phyloP scores from a whole-genome alignment of 805 yeast genomes.

The Wickerhamiella kazuoi region DNA sequence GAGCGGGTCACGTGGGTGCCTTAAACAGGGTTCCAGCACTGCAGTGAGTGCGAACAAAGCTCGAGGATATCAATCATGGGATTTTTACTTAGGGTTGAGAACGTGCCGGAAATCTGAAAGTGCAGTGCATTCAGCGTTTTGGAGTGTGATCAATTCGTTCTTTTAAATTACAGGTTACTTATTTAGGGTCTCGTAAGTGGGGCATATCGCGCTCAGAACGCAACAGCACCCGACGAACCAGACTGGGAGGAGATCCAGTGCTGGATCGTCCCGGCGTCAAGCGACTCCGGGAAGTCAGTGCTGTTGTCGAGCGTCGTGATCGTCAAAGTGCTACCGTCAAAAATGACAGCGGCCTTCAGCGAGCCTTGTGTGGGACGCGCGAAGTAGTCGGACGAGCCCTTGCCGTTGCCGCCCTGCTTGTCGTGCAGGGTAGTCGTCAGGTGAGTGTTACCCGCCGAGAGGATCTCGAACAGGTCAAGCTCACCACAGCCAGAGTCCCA shows the following conservation, averaged over 20 bases:
- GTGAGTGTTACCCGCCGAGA: slow-evolving; percentile 56
- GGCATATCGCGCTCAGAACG: slow-evolving; percentile 2
- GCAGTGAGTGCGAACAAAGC: no score
- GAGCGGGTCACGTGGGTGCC: no score
- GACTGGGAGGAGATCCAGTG: slow-evolving; percentile 22
- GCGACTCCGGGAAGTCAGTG: slow-evolving; percentile 32
- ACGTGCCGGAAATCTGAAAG: no score
- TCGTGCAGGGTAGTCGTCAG: slow-evolving; percentile 62
- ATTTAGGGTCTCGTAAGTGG: neutral
- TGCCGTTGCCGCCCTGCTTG: slow-evolving; percentile 67
- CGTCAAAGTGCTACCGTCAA: slow-evolving; percentile 30
- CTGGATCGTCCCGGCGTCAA: slow-evolving; percentile 38
- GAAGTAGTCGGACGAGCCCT: slow-evolving; percentile 78
- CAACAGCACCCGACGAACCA: slow-evolving; percentile 28
- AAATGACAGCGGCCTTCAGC: slow-evolving; percentile 81
- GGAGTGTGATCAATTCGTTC: no score
- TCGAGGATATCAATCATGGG: no score
- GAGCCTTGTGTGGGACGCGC: slow-evolving; percentile 62
- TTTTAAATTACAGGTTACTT: neutral
- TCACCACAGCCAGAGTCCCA: slow-evolving; percentile 98
- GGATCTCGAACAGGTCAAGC: slow-evolving; percentile 82
- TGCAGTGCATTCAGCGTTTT: no score
- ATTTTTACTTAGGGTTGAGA: no score
- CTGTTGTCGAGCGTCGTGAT: slow-evolving; percentile 44
- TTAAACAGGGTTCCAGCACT: no score